phyloP scores from a whole-genome alignment of 345 rosid species.

The thale cress (Arabidopsis thaliana) region DNA sequence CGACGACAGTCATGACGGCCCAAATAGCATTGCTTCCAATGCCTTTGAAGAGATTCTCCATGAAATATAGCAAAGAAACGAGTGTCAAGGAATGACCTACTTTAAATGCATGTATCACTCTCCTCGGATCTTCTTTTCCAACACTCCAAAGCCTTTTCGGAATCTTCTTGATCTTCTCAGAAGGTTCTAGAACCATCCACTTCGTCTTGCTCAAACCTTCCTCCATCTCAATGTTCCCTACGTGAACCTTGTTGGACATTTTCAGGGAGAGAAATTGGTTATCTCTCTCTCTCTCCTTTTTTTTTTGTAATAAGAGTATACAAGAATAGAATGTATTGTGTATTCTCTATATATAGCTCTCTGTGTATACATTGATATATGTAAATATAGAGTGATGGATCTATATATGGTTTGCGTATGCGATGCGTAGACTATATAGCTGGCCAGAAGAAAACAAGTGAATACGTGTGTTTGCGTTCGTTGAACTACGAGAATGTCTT shows the following conservation, averaged over 20 bases:
- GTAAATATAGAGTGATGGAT: conserved; percentile 14
- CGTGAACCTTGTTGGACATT: conserved; percentile 45
- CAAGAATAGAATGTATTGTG: conserved; percentile 31
- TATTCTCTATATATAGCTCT: conserved; percentile 32
- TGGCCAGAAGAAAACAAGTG: conserved; percentile 15
- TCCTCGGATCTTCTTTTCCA: conserved; percentile 83
- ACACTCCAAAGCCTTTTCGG: conserved; percentile 53
- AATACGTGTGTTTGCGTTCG: conserved; percentile 35
- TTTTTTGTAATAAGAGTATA: background rate
- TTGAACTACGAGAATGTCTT: conserved; percentile 37
- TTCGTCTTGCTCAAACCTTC: conserved; percentile 36
- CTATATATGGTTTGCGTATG: conserved; percentile 24
- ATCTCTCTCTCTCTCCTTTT: background rate
- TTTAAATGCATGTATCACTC: conserved; percentile 74
- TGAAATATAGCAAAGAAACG: conserved; percentile 70
- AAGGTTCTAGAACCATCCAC: conserved; percentile 39
- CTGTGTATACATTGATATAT: background rate
- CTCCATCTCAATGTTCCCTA: conserved; percentile 35
- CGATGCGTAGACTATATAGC: conserved; percentile 2
- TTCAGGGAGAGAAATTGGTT: conserved; percentile 25
- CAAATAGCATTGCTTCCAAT: conserved; percentile 73
- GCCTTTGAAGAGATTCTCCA: conserved; percentile 68
- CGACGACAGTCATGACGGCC: conserved; percentile 95
- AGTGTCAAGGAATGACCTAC: conserved; percentile 75
- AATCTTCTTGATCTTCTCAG: conserved; percentile 49